Percentiles rank a stretch among this genome's conserved stretches.
Conservation (phyloP, 2,329 filamentous ascomycete genomes). For the Ustulina deusta region DNA sequence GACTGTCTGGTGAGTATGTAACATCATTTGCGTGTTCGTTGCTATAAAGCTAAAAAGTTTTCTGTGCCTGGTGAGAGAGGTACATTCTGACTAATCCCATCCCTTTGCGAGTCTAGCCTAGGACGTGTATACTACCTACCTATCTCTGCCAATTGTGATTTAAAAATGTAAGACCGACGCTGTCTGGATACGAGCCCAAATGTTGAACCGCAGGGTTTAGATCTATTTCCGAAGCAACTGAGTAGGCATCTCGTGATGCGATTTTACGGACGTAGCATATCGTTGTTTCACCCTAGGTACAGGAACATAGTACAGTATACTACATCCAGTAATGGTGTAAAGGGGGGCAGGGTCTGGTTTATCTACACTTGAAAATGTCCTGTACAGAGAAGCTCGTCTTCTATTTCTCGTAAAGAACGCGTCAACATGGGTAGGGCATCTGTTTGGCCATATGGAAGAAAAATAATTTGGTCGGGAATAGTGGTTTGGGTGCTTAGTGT, state of each 20-base stretch:
- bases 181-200: constrained; percentile 20
- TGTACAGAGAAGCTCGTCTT: neutral
- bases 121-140: neutral
- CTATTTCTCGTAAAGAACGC: neutral
- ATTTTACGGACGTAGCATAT: constrained; percentile 6
- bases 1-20: neutral
- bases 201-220: constrained; percentile 9
- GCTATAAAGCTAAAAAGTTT: too few relatives aligned
- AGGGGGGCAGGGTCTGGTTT: neutral
- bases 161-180: neutral
- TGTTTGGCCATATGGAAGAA: neutral
- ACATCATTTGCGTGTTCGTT: too few relatives aligned
- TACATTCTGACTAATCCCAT: neutral
- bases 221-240: constrained; percentile 12
- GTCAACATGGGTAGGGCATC: neutral
- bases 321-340: neutral
- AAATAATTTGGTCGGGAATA: neutral
- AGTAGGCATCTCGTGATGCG: neutral
- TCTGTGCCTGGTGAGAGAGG: neutral
- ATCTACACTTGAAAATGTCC: neutral
- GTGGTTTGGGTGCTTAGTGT: constrained; percentile 11
- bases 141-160: neutral
- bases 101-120: neutral
- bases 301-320: neutral
- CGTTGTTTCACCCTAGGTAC: constrained; percentile 2